Conservation (phyloP, 106 monocot genomes). For the Alisma plantagoaquatica region DNA sequence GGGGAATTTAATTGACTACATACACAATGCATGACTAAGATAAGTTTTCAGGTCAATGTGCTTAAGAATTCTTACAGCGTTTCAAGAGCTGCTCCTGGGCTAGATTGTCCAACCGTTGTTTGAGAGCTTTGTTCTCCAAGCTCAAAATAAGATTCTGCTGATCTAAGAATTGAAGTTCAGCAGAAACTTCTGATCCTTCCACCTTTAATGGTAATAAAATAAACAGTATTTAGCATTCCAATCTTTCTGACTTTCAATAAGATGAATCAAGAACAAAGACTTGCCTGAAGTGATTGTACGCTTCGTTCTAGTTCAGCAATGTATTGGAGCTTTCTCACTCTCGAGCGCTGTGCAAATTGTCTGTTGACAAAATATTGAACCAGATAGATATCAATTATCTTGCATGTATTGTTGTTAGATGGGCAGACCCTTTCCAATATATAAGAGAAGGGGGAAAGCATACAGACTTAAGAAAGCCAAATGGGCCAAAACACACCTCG, state of each 20-base stretch:
- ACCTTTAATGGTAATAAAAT: constrained; percentile 28
- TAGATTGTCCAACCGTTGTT: constrained; percentile 66
- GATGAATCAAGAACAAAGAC: neutral
- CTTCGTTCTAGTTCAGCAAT: constrained; percentile 85
- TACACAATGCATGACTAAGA: neutral
- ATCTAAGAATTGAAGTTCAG: constrained; percentile 72
- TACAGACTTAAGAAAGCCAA: too few relatives aligned
- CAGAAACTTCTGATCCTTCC: constrained; percentile 70
- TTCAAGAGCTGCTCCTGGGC: constrained; percentile 79
- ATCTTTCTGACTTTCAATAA: neutral
- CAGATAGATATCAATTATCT: neutral
- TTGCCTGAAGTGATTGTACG: constrained; percentile 72
- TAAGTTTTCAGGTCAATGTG: neutral
- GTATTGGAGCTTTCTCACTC: constrained; percentile 88
- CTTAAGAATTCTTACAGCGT: constrained; percentile 34
- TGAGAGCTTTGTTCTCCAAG: constrained; percentile 83
- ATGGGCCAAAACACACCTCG: too few relatives aligned
- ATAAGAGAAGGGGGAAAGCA: too few relatives aligned
- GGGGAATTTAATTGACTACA: neutral
- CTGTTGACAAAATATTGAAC: constrained; percentile 17
- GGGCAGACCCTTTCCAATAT: too few relatives aligned
- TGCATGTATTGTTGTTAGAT: too few relatives aligned
- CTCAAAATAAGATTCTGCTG: constrained; percentile 79
- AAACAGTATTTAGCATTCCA: neutral
- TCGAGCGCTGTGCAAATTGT: constrained; percentile 84